Evolutionary conservation across 1,284 basidiomycete genomes (phyloP), one percentile per base, ranked within the genome.

Genomic region (Ceratobasidium sp.): DNA sequence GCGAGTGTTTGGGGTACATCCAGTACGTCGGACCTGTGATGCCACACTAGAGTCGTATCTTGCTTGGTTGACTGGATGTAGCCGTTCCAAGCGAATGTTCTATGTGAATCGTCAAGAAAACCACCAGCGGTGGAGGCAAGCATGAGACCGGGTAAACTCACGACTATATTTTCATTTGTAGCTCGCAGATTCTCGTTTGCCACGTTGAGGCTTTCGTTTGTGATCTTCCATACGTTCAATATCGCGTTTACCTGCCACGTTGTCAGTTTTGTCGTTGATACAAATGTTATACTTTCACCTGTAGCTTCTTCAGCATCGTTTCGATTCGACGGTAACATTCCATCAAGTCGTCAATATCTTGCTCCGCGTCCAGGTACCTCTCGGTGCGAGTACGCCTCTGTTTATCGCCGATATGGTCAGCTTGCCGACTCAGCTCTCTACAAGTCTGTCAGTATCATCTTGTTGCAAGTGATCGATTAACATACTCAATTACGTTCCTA

Each of bases 1-100:
- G 12, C 81, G 80, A 7, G 81, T 81, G 33, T 77, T 77, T n/a
- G 59, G 48, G 27, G 73, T 60, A 27, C 77, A 78, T 14, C 44
- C 57, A 16, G 23, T 27, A 4, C 50, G 50, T 8, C 18, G 50
- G 3, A 52, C 50, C 20, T 20, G 6, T 3, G 50, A 8, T 52
- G 50, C 7, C 7, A 18, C 50, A 52, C 4, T 20, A 4, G 50
- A 52, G 50, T 52, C 18, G 18, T 52, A 52, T 10, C 50, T 8
- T 3, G 50, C 50, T 8, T 18, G 6, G 10, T 52, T 7, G 12
- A 20, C 50, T 52, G 50, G 50, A 20, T 52, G 10, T 52, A 52
- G 18, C 4, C 18, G 10, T 12, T 4, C 6, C 8, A 52, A 18
- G 50, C 18, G 18, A 4, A 20, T 14, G 4, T 52, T 20, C 50